Evolutionary conservation across 2,329 filamentous ascomycete genomes (phyloP).

Genomic region (Botryotinia globosa): DNA sequence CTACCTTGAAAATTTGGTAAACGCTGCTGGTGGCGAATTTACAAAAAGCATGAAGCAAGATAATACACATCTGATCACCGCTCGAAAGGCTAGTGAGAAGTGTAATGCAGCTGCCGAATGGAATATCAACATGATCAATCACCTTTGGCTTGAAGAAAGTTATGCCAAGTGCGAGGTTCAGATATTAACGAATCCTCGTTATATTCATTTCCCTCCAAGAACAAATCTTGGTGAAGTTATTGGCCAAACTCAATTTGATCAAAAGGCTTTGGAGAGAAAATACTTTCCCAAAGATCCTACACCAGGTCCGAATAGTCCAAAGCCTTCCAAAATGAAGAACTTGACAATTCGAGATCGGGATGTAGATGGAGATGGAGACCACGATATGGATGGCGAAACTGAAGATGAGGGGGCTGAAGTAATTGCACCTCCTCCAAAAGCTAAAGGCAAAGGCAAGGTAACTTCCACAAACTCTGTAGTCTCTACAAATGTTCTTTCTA

Average conservation of each 20-base stretch:
- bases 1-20: constrained; percentile 89
- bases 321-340: constrained; percentile 47
- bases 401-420: constrained; percentile 28
- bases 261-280: constrained; percentile 56
- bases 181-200: constrained; percentile 68
- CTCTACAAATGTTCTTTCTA: constrained; percentile 43
- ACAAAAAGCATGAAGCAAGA: constrained; percentile 94
- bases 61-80: constrained; percentile 93
- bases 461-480: constrained; percentile 9
- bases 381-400: constrained; percentile 18
- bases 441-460: constrained; percentile 21
- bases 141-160: constrained; percentile 96
- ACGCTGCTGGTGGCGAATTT: constrained; percentile 78
- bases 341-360: constrained; percentile 40
- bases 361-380: constrained; percentile 41
- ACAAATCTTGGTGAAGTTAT: constrained; percentile 93
- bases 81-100: constrained; percentile 86
- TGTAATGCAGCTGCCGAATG: constrained; percentile 89
- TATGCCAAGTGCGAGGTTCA: constrained; percentile 84
- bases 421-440: constrained; percentile 14
- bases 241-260: constrained; percentile 80
- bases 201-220: constrained; percentile 79
- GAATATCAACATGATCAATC: constrained; percentile 86
- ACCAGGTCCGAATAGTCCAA: constrained; percentile 45
- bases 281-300: constrained; percentile 55